Evolutionary conservation across 441 rosid genomes (phyloP), one percentile per base, ranked within the genome.

Genomic region (Iberis amara): DNA sequence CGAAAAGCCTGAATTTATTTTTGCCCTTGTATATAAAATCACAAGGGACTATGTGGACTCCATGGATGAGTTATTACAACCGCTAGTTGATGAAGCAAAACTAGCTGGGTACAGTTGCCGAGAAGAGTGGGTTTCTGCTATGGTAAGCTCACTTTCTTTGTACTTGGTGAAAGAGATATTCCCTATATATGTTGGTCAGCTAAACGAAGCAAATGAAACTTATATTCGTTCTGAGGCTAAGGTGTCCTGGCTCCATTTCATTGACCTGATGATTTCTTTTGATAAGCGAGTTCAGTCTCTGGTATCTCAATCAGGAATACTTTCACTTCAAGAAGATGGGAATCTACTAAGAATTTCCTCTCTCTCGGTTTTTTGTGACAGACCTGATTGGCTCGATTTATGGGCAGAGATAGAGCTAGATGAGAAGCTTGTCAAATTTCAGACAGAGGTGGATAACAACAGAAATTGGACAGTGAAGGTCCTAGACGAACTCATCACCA

Each of bases 21-120:
- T 91, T 67, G 88, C 91, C 31, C 91, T 91, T 38, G 87, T 69
- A 18, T 83, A 80, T 65, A 88, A 91, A 79, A 74, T 91, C 59
- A 82, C 87, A 1, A 73, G 85, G 65, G 96, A 88, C 69, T 91
- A 76, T 71, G 90, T 85, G 47, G 94, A 85, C 64, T 79, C 85
- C 15, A 72, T 88, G 95, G 96, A 88, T 65, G 95, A 91, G 42
- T 62, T 91, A 53, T 79, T 88, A 68, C 98, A 91, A 72, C 98
- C 98, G 7, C 77, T 91, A 23, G 89, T 88, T 62, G 98, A 91
- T 59, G 79, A 88, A 74, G 89, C 95, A 57, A 79, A 79, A 74
- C 72, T 91, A 33, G 74, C 72, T 39, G 95, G 96, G 6, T 91
- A 85, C 76, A 85, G 98, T 71, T 91, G 98, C 70, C 66, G 89